These are phyloP conservation scores for Leonotis leonurus DNA, from an alignment of 257 asterid species.

Conservation along the genomic window DNA sequence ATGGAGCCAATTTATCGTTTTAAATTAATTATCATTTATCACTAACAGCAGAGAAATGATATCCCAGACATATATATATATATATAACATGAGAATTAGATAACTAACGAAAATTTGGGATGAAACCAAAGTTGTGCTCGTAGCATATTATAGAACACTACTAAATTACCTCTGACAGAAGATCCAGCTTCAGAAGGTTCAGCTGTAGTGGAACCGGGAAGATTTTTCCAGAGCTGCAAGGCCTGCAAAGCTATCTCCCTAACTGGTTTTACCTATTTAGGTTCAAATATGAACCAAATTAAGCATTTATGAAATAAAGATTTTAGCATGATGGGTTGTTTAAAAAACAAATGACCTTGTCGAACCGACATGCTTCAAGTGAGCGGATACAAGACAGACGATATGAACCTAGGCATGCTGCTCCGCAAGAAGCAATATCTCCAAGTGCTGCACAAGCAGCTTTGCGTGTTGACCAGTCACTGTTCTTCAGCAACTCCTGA, in stretches of 20 bases:
- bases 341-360: constrained; percentile 52
- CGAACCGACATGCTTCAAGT: constrained; percentile 95
- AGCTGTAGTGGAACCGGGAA: constrained; percentile 60
- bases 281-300: constrained; percentile 12
- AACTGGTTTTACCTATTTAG: constrained; percentile 79
- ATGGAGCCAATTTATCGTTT: background rate
- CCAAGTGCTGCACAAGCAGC: constrained; percentile 80
- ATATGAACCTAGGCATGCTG: constrained; percentile 55
- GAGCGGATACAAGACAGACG: constrained; percentile 56
- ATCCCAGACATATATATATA: too few species aligned
- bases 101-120: constrained; percentile 3
- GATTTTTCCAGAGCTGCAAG: constrained; percentile 71
- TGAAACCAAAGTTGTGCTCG: background rate
- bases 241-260: constrained; percentile 90
- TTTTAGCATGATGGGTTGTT: constrained; percentile 4
- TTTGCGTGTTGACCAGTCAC: constrained; percentile 91
- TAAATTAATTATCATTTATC: background rate
- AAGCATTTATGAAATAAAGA: constrained; percentile 22
- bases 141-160: too few species aligned
- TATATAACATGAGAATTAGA: background rate
- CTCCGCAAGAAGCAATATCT: constrained; percentile 79
- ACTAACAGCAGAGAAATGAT: background rate
- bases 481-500: constrained; percentile 73
- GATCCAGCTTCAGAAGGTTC: constrained; percentile 96
- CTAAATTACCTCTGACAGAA: constrained; percentile 57